These are phyloP conservation scores for Boletus insuetus DNA, from an alignment of 768 basidiomycete species.

Conservation along the genomic window DNA sequence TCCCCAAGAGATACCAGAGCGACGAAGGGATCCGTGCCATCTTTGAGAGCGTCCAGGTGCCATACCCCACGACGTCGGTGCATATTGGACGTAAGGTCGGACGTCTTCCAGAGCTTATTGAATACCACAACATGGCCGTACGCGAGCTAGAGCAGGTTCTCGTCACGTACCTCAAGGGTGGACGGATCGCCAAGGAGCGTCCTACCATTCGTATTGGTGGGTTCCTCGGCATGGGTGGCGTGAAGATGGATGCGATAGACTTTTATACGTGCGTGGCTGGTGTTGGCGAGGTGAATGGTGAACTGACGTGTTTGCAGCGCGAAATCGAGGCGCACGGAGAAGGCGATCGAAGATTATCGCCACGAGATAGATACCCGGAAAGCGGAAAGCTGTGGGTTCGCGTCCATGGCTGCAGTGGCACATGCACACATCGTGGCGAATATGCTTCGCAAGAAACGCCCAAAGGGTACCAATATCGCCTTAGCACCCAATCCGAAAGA, in stretches of 20 bases:
- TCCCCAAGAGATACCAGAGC: slow-evolving; percentile 76
- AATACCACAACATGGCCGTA: slow-evolving; percentile 93
- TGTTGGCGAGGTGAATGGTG: background rate
- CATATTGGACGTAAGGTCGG: slow-evolving; percentile 89
- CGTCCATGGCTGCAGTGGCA: slow-evolving; percentile 83
- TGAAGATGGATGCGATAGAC: slow-evolving; percentile 88
- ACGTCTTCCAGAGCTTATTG: slow-evolving; percentile 84
- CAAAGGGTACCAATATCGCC: slow-evolving; percentile 66
- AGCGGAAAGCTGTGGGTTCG: slow-evolving; percentile 90
- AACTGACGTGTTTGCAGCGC: slow-evolving; percentile 29
- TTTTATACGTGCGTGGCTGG: slow-evolving; percentile 72
- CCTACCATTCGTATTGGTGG: slow-evolving; percentile 82
- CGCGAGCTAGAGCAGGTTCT: slow-evolving; percentile 85
- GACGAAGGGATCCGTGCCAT: slow-evolving; percentile 82
- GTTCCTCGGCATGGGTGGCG: slow-evolving; percentile 78
- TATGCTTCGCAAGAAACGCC: slow-evolving; percentile 61
- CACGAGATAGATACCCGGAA: slow-evolving; percentile 67
- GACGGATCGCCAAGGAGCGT: slow-evolving; percentile 72
- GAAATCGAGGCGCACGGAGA: slow-evolving; percentile 61
- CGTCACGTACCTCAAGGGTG: slow-evolving; percentile 86
- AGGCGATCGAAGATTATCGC: slow-evolving; percentile 70
- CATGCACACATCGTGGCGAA: slow-evolving; percentile 86
- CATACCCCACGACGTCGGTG: slow-evolving; percentile 89
- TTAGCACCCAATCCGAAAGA: slow-evolving; percentile 90
- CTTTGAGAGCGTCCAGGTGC: slow-evolving; percentile 71